A percentile compares a stretch with the other conserved stretches of the same genome.
Evolutionary conservation across 768 basidiomycete species (phyloP).

Genomic region (Suillus fuscotomentosus): DNA sequence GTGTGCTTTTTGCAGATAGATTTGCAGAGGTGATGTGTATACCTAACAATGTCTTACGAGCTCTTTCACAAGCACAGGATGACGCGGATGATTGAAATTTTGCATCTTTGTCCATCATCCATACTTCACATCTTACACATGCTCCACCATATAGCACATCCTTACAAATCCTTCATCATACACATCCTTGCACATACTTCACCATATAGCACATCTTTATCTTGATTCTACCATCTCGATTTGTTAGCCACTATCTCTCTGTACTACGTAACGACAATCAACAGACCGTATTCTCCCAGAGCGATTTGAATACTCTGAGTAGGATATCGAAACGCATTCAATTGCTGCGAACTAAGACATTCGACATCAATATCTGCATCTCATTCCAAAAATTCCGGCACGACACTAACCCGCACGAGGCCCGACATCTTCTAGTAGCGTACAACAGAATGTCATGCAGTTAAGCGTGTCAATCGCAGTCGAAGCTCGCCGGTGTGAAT

Average conservation of each 20-base stretch:
- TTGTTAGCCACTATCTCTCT: neutral
- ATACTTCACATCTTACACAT: no score
- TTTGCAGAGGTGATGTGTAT: conserved; percentile 27
- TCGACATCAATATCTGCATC: neutral
- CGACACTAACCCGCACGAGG: neutral
- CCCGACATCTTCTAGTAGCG: neutral
- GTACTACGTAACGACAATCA: neutral
- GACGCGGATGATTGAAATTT: conserved; percentile 8
- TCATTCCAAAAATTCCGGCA: conserved; percentile 2
- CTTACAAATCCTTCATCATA: neutral
- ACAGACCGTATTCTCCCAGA: neutral
- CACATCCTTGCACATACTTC: no score
- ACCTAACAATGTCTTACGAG: conserved; percentile 16
- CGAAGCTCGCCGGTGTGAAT: no score
- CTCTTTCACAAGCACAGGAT: conserved; percentile 15
- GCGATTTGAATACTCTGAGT: neutral
- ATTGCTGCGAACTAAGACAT: neutral
- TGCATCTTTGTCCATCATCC: neutral
- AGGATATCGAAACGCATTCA: neutral
- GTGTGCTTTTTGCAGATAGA: conserved; percentile 15
- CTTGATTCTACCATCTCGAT: neutral
- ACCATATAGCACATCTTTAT: neutral
- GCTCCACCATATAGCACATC: neutral
- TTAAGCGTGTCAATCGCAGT: no score
- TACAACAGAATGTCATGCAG: neutral